phyloP scores from a whole-genome alignment of 2,329 filamentous ascomycete species.

The Aspergillus tanneri region DNA sequence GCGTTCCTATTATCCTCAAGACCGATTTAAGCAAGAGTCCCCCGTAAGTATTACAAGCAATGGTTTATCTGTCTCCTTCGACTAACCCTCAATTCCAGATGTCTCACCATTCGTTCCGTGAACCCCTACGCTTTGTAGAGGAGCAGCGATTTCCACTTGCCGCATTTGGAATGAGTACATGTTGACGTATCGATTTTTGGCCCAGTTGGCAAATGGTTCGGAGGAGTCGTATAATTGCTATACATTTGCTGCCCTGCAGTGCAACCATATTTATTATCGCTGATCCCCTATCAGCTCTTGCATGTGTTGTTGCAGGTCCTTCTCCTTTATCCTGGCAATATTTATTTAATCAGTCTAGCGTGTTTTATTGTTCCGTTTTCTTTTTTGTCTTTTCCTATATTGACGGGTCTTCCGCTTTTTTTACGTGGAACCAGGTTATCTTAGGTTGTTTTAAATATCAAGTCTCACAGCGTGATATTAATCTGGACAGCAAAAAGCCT shows the following conservation, averaged over 20 bases:
- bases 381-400: constrained; percentile 12
- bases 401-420: constrained; percentile 12
- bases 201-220: constrained; percentile 11
- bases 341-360: constrained; percentile 27
- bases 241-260: constrained; percentile 12
- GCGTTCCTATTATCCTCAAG: constrained; percentile 96
- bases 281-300: not conserved
- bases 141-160: constrained; percentile 15
- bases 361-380: constrained; percentile 18
- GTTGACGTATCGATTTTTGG: constrained; percentile 23
- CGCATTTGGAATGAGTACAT: constrained; percentile 26
- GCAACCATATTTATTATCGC: constrained; percentile 13
- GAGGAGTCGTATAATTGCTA: constrained; percentile 14
- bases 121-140: constrained; percentile 52
- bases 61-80: not conserved
- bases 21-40: constrained; percentile 98
- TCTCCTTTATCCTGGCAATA: constrained; percentile 18
- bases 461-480: constrained; percentile 6
- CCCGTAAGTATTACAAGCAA: constrained; percentile 70
- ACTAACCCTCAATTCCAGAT: constrained; percentile 36
- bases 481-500: constrained; percentile 3
- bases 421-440: constrained; percentile 8
- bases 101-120: constrained; percentile 52
- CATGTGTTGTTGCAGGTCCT: too few relatives aligned
- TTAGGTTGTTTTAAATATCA: constrained; percentile 14